Conservation (phyloP, 1,139 yeast species). For the Kodamaea suecica region DNA sequence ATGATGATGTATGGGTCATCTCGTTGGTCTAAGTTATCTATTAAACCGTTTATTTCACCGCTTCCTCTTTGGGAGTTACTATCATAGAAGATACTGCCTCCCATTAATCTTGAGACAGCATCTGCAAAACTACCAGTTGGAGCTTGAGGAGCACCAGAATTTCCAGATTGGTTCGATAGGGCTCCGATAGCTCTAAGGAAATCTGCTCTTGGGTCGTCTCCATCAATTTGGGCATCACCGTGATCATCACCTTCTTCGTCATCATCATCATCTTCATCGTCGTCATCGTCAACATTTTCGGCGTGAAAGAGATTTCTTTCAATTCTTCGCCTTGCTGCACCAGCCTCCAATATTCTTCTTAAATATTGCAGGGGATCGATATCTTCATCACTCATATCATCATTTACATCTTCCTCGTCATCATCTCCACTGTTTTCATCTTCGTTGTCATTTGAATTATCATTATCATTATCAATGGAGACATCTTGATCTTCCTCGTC, state of each 20-base stretch:
- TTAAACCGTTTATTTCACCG: constrained; percentile 36
- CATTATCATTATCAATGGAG: constrained; percentile 16
- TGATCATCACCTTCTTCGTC: constrained; percentile 13
- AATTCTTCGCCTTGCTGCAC: constrained; percentile 16
- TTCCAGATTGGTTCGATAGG: constrained; percentile 2
- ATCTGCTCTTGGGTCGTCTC: constrained; percentile 24
- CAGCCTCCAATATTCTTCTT: constrained; percentile 11
- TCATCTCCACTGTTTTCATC: constrained; percentile 17
- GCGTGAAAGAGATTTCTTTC: constrained; percentile 18
- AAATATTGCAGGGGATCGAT: constrained; percentile 7
- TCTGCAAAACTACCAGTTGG: constrained; percentile 25
- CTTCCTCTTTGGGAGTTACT: constrained; percentile 1
- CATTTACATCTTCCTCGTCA: constrained; percentile 16
- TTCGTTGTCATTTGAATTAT: too few species aligned
- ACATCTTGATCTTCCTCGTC: constrained; percentile 15
- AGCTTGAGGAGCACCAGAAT: constrained; percentile 10
- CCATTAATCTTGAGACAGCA: constrained; percentile 35
- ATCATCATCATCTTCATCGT: constrained; percentile 13
- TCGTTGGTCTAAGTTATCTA: constrained; percentile 41
- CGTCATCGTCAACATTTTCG: constrained; percentile 20
- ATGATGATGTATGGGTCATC: constrained; percentile 47
- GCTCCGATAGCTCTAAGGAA: constrained; percentile 26
- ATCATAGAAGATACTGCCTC: constrained; percentile 21
- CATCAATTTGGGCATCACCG: constrained; percentile 17
- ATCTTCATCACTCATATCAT: constrained; percentile 18